These are phyloP conservation scores for Agaricus sinodeliciosus DNA, from an alignment of 768 basidiomycete genomes.

Conservation along the genomic window DNA sequence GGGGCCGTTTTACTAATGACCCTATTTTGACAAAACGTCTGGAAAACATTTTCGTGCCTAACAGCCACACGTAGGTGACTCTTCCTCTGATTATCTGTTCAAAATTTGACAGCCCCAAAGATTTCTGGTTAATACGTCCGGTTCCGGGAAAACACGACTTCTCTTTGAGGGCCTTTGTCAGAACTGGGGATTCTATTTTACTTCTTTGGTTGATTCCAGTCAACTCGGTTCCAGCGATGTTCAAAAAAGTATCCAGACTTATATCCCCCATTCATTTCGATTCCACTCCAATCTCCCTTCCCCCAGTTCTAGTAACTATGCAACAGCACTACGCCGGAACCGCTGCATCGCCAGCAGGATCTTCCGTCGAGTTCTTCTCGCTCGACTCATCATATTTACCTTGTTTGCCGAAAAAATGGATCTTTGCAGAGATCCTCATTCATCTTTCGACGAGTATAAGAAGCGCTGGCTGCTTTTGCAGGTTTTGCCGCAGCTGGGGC, in stretches of 20 bases:
- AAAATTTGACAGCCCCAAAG: constrained; percentile 15
- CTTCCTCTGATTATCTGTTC: background rate
- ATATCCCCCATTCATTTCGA: constrained; percentile 26
- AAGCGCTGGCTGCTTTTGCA: constrained; percentile 36
- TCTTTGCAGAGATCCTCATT: background rate
- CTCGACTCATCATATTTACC: constrained; percentile 34
- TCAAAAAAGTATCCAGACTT: constrained; percentile 30
- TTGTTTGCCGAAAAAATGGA: constrained; percentile 29
- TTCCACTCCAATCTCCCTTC: constrained; percentile 28
- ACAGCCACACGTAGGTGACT: constrained; percentile 32
- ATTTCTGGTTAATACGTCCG: constrained; percentile 41
- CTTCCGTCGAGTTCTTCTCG: constrained; percentile 34
- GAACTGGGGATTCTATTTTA: constrained; percentile 44
- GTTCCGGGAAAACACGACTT: constrained; percentile 39
- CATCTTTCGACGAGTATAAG: constrained; percentile 17
- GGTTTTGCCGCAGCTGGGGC: constrained; percentile 30
- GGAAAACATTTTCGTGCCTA: constrained; percentile 35
- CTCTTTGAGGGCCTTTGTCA: constrained; percentile 38
- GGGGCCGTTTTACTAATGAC: constrained; percentile 32
- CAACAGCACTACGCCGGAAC: constrained; percentile 25
- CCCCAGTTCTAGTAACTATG: constrained; percentile 23
- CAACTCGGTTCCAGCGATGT: constrained; percentile 38
- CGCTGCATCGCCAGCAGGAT: constrained; percentile 29
- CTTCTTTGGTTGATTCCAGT: constrained; percentile 36
- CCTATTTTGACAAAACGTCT: constrained; percentile 24